Conservation (phyloP, 2,329 filamentous ascomycete genomes). For the Epichloe elymi region DNA sequence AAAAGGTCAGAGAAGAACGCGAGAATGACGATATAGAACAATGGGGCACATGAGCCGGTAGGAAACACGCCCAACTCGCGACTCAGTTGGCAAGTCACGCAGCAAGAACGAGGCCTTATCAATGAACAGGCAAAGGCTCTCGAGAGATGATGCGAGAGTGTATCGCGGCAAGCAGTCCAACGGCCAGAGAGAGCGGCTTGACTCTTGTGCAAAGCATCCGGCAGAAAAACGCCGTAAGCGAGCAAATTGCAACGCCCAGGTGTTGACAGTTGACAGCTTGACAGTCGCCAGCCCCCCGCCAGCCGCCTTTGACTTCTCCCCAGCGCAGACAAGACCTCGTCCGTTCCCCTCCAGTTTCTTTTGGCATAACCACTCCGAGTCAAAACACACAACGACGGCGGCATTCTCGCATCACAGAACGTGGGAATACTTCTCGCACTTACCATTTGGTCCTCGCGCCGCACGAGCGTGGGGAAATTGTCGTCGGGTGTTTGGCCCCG, state of each 20-base stretch:
- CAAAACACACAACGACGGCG: neutral
- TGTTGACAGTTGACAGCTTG: neutral
- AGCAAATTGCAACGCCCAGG: neutral
- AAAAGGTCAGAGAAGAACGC: conserved; percentile 18
- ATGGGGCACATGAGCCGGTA: neutral
- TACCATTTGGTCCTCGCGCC: conserved; percentile 47
- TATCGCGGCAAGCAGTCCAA: neutral
- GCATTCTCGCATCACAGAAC: neutral
- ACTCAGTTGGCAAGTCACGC: neutral
- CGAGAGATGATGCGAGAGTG: neutral
- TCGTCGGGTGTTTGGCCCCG: conserved; percentile 56
- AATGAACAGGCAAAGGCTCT: neutral
- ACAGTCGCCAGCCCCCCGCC: neutral
- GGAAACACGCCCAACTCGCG: neutral
- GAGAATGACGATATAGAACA: conserved; percentile 10
- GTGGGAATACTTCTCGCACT: conserved; percentile 13
- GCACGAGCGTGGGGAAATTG: conserved; percentile 73
- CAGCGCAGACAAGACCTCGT: neutral
- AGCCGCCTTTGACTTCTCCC: neutral
- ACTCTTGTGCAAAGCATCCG: neutral
- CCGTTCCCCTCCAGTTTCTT: neutral
- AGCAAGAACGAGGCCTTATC: neutral
- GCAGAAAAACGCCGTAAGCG: neutral
- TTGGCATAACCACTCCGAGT: neutral
- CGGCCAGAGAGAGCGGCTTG: neutral